Base-by-base conservation (phyloP, 2,329 filamentous ascomycete genomes). In the Alternaria longipes region DNA sequence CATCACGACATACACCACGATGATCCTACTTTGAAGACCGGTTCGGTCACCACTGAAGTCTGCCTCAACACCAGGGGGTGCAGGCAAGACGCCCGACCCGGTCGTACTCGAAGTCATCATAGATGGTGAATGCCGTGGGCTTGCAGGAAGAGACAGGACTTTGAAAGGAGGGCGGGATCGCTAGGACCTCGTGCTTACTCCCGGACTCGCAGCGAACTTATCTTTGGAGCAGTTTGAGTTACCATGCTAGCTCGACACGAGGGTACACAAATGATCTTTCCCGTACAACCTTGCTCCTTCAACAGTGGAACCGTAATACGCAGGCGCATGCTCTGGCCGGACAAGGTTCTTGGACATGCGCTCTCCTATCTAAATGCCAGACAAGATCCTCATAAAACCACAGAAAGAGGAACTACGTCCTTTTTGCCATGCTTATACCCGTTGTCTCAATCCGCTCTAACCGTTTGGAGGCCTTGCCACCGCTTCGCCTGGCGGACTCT, bases 1-100 rank as follows among this genome's bases (percentile, higher is more conserved):
- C 56, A 66, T 54, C 3, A 54, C 47, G 24, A 60, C 41, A 53
- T 68, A 64, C 22, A 67, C 51, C 32, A 63, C 52, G 18, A 69
- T 55, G 12, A 62, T 63, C 12, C 45, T 62, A 9, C 47, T 46
- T 40, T 68, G 65, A 20, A 68, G 45, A 9, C 60, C 53, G 14
- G 65, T 62, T 57, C 55, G 56, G 41, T 57, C 20, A 11, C 62
- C 62, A 28, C 58, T 61, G 55, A 65, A 62, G 34, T 59, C 53
- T 11, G 56, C 9, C 20, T 60, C 34, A 24, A 58, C 52, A 32
- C 58, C 60, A 28, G 24, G 22, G 16, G 65, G 63, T 30, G 56
- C 44, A 54, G 56, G 54, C 52, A 66, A 46, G 22, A 68, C 45
- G 38, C 65, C 65, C 30, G 40, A 40, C 51, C 54, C 42, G 8